Percentiles rank a stretch among this genome's conserved stretches.
These are phyloP conservation scores for Periconia sp. DNA, from an alignment of 2,329 filamentous ascomycete genomes.

Conservation along the genomic window DNA sequence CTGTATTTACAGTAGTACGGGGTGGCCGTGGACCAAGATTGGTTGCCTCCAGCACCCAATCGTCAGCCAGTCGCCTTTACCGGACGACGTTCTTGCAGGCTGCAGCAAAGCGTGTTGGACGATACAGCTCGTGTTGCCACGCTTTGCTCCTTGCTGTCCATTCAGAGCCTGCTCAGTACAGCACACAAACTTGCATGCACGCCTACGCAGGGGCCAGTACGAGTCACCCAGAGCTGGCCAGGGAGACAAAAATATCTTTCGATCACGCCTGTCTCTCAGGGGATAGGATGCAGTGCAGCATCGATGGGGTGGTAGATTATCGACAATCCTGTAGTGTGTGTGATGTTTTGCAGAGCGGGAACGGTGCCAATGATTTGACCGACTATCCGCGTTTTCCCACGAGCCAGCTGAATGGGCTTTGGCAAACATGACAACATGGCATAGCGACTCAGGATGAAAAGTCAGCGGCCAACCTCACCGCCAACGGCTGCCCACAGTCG, in stretches of 20 bases:
- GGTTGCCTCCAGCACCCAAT: slow-evolving; percentile 1
- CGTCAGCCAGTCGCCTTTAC: slow-evolving; percentile 3
- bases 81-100: slow-evolving; percentile 1
- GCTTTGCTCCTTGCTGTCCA: neutral
- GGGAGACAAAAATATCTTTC: slow-evolving; percentile 36
- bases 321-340: too few species aligned
- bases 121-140: slow-evolving; percentile 1
- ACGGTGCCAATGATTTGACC: too few species aligned
- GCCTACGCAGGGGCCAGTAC: slow-evolving; percentile 21
- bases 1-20: slow-evolving; percentile 5
- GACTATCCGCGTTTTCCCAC: slow-evolving; percentile 1
- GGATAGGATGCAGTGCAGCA: neutral
- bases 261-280: slow-evolving; percentile 16
- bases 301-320: slow-evolving; percentile 4
- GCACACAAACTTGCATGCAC: neutral
- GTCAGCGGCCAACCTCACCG: slow-evolving; percentile 25
- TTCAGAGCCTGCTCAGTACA: neutral
- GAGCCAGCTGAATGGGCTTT: slow-evolving; percentile 10
- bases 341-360: too few species aligned
- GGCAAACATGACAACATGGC: neutral
- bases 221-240: slow-evolving; percentile 28
- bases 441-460: neutral
- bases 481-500: slow-evolving; percentile 19
- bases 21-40: neutral
- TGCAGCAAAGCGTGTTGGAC: slow-evolving; percentile 1